phyloP scores from a whole-genome alignment of 2,329 filamentous ascomycete species.

The Ascocoryne sarcoides region DNA sequence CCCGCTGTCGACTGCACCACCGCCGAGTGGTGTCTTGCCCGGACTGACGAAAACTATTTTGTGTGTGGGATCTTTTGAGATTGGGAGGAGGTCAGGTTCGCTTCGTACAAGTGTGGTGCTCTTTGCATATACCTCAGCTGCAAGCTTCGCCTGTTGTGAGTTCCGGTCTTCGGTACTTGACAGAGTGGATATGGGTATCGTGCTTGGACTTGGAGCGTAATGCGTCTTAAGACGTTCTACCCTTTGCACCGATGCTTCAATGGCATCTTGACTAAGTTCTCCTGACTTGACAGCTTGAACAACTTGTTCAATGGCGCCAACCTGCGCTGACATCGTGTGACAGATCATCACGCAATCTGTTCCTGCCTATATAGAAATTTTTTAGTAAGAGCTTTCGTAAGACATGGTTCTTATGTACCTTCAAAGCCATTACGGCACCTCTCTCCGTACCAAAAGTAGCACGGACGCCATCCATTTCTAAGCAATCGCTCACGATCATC shows the following conservation, averaged over 20 bases:
- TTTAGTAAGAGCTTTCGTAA: background rate
- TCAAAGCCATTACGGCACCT: slow-evolving; percentile 33
- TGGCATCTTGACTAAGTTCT: slow-evolving; percentile 24
- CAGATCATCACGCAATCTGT: slow-evolving; percentile 38
- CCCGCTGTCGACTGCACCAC: slow-evolving; percentile 33
- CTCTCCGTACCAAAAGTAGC: slow-evolving; percentile 33
- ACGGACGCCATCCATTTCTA: slow-evolving; percentile 37
- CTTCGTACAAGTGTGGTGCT: slow-evolving; percentile 35
- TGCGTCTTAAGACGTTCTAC: slow-evolving; percentile 31
- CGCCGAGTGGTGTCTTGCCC: slow-evolving; percentile 27
- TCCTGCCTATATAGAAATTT: slow-evolving; percentile 28
- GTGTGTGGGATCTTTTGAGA: slow-evolving; percentile 17
- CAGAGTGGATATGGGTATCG: slow-evolving; percentile 16
- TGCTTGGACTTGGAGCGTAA: slow-evolving; percentile 12
- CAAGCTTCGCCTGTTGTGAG: slow-evolving; percentile 17
- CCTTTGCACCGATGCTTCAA: slow-evolving; percentile 30
- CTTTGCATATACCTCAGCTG: slow-evolving; percentile 30
- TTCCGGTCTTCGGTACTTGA: slow-evolving; percentile 16
- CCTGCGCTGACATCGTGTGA: slow-evolving; percentile 34
- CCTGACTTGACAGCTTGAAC: slow-evolving; percentile 31
- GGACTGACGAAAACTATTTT: slow-evolving; percentile 33
- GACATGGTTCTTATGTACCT: slow-evolving; percentile 14
- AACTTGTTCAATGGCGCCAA: slow-evolving; percentile 33
- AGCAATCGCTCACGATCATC: slow-evolving; percentile 36
- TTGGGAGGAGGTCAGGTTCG: slow-evolving; percentile 25